Base-by-base conservation (phyloP, 495 filamentous ascomycete genomes). In the Aspergillus campestris region DNA sequence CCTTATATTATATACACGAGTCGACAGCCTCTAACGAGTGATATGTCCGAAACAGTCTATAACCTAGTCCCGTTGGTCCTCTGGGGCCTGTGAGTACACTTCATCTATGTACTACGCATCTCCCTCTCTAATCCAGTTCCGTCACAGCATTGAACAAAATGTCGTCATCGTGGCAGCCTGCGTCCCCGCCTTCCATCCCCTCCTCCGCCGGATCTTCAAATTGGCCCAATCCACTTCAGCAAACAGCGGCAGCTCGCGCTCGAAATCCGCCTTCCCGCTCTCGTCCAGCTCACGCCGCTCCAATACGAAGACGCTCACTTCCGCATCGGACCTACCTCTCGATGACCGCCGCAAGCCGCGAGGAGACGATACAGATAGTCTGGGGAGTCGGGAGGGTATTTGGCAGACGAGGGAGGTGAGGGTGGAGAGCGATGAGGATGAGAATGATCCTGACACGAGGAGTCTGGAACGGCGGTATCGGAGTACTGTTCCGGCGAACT, bases 111-210 rank as follows among this genome's bases (percentile, higher is more conserved):
- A 24, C 18, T 4, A 24, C 18, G 18, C 18, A 24, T 2, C 4
- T 2, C 18, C 18, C 4, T 4, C 1, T 24, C 18, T 24, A 24
- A 24, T 24, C 18, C 18, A 2, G 4, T 24, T 2, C 4, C 4
- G 4, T 24, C 18, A 24, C 18, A 24, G 50, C 13, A 48, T 52
- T 28, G 57, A 56, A 40, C 38, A 44, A 48, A 58, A 66, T 28
- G 52, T 63, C 12, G 62, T 66, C 44, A 58, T 66, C 35, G 52
- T 66, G 15, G 62, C 62, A 7, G 59, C 62, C 6, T 66, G 62
- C 44, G 57, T 64, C 12, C 62, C 62, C n/a, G 60, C 59, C 8
- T 47, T 66, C 3, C 60, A 51, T 10, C 62, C 62, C 1, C 53
- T 64, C 12, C 54, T 62, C 43, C 55, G 55, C 43, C 49, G 35